Evolutionary conservation across 2,329 filamentous ascomycete genomes (phyloP).

Genomic region (Colletotrichum truncatum): DNA sequence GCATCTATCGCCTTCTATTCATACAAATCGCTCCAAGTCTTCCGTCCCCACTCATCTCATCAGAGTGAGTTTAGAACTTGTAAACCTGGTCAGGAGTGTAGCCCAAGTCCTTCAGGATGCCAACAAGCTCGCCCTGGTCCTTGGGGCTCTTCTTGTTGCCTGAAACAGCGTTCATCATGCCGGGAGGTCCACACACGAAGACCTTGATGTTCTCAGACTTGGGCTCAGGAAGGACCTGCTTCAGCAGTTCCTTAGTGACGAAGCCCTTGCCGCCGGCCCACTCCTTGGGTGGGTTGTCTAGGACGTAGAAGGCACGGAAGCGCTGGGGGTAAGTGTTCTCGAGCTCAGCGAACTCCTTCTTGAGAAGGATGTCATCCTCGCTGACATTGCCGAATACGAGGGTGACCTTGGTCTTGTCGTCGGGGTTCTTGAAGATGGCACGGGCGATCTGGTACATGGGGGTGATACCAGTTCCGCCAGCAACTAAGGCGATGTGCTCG

Average conservation of each 20-base stretch:
- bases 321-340: slow-evolving; percentile 96
- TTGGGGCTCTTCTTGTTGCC: slow-evolving; percentile 90
- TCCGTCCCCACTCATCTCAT: not conserved
- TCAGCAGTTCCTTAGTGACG: slow-evolving; percentile 91
- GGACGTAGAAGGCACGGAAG: slow-evolving; percentile 93
- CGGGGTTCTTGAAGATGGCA: slow-evolving; percentile 93
- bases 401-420: slow-evolving; percentile 97
- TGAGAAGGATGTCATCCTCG: slow-evolving; percentile 92
- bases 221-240: slow-evolving; percentile 93
- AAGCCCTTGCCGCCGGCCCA: slow-evolving; percentile 83
- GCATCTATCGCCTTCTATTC: slow-evolving; percentile 27
- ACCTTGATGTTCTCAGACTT: slow-evolving; percentile 94
- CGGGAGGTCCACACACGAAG: slow-evolving; percentile 94
- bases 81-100: slow-evolving; percentile 81
- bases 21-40: slow-evolving; percentile 1
- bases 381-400: slow-evolving; percentile 91
- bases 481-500: slow-evolving; percentile 84
- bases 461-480: slow-evolving; percentile 96
- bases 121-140: slow-evolving; percentile 91
- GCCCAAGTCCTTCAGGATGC: slow-evolving; percentile 84
- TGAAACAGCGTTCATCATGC: slow-evolving; percentile 91
- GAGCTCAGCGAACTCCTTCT: slow-evolving; percentile 83
- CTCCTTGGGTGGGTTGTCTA: slow-evolving; percentile 83
- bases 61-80: slow-evolving; percentile 74
- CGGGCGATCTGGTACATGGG: slow-evolving; percentile 97